A percentile compares a stretch with the other conserved stretches of the same genome.
phyloP scores from a whole-genome alignment of 2,329 filamentous ascomycete species.

The Chrysosporium keratinophilum region DNA sequence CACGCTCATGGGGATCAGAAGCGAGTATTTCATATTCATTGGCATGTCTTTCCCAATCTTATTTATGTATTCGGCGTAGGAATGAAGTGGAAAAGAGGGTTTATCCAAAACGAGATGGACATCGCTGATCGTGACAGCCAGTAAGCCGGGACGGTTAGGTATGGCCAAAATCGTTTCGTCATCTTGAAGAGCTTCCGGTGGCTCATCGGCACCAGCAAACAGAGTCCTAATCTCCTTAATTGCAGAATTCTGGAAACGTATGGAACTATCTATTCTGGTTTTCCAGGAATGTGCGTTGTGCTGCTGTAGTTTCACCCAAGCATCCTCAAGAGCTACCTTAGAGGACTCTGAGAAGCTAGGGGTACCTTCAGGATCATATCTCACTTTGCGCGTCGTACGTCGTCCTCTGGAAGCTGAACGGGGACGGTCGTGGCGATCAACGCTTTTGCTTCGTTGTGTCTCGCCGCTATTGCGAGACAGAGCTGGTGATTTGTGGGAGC shows the following conservation, averaged over 20 bases:
- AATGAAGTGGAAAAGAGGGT: slow-evolving; percentile 73
- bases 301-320: slow-evolving; percentile 60
- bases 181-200: slow-evolving; percentile 72
- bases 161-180: slow-evolving; percentile 77
- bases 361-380: slow-evolving; percentile 72
- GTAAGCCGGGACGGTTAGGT: slow-evolving; percentile 71
- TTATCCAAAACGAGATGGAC: slow-evolving; percentile 80
- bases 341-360: slow-evolving; percentile 61
- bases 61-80: slow-evolving; percentile 75
- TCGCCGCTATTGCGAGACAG: slow-evolving; percentile 29
- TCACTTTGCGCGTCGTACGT: slow-evolving; percentile 32
- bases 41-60: slow-evolving; percentile 96
- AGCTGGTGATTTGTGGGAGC: slow-evolving; percentile 31
- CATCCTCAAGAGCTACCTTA: slow-evolving; percentile 64
- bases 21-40: slow-evolving; percentile 74
- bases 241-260: slow-evolving; percentile 57
- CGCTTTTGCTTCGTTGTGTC: slow-evolving; percentile 46
- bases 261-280: slow-evolving; percentile 69
- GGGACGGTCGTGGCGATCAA: slow-evolving; percentile 37
- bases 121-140: slow-evolving; percentile 72
- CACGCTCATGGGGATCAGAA: slow-evolving; percentile 82
- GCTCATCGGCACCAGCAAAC: slow-evolving; percentile 72
- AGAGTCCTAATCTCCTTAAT: slow-evolving; percentile 67
- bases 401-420: slow-evolving; percentile 23
- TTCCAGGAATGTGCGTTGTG: slow-evolving; percentile 91